A percentile compares a stretch with the other conserved stretches of the same genome.
phyloP scores from a whole-genome alignment of 805 yeast species.

The Hanseniaspora pseudoguilliermondii region DNA sequence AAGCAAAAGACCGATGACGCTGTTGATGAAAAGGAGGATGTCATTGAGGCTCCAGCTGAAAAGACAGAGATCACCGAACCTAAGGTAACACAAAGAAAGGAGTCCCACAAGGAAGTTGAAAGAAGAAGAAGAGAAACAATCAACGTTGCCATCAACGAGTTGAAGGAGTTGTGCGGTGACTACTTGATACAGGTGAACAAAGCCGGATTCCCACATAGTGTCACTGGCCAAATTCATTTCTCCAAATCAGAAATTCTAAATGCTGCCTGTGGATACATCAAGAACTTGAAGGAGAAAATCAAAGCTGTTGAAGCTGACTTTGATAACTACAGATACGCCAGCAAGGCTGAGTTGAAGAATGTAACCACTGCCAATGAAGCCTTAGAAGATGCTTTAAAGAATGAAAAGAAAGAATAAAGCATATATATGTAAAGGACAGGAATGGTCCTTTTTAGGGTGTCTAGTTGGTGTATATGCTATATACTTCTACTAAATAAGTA shows the following conservation, averaged over 20 bases:
- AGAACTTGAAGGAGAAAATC: slow-evolving; percentile 64
- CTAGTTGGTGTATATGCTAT: not conserved
- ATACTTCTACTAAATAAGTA: too few species aligned
- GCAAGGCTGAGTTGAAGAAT: slow-evolving; percentile 7
- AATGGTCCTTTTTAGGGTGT: not conserved
- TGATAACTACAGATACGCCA: slow-evolving; percentile 5
- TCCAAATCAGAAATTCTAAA: slow-evolving; percentile 84
- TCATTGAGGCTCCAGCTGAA: not conserved
- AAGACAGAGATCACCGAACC: slow-evolving; percentile 23
- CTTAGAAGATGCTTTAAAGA: slow-evolving; percentile 7
- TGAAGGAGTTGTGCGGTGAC: slow-evolving; percentile 67
- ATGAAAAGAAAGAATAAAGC: slow-evolving; percentile 4
- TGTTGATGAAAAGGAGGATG: slow-evolving; percentile 6
- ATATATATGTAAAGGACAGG: not conserved
- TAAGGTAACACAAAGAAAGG: slow-evolving; percentile 43
- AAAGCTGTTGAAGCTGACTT: slow-evolving; percentile 7
- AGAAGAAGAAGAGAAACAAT: slow-evolving; percentile 82
- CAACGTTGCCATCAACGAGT: slow-evolving; percentile 71
- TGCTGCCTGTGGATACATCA: slow-evolving; percentile 82
- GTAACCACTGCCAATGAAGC: slow-evolving; percentile 9
- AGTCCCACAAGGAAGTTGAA: slow-evolving; percentile 92
- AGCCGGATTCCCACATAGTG: not conserved
- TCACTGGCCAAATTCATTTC: slow-evolving; percentile 25
- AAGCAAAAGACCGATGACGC: not conserved
- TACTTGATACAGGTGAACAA: slow-evolving; percentile 33